A percentile compares a stretch with the other conserved stretches of the same genome.
Conservation (phyloP, 1,139 yeast species). For the Saccharomycopsis hybrid region DNA sequence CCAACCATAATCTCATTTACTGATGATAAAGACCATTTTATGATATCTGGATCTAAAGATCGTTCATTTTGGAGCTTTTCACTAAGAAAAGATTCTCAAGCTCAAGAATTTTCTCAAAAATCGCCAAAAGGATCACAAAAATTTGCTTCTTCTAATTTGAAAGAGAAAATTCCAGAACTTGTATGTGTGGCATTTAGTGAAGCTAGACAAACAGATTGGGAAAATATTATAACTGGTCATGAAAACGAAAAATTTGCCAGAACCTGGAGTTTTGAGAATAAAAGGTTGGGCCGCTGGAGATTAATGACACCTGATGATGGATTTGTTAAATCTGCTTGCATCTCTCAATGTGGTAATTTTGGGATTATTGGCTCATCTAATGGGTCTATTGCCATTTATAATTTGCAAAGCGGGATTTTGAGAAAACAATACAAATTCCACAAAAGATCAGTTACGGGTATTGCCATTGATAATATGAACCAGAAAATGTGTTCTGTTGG, state of each 20-base stretch:
- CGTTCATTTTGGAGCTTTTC: conserved; percentile 87
- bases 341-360: conserved; percentile 93
- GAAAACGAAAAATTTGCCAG: conserved; percentile 78
- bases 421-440: conserved; percentile 65
- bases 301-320: conserved; percentile 74
- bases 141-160: conserved; percentile 41
- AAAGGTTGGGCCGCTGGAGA: conserved; percentile 71
- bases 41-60: conserved; percentile 85
- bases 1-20: conserved; percentile 76
- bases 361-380: conserved; percentile 85
- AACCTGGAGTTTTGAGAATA: conserved; percentile 84
- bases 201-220: conserved; percentile 90
- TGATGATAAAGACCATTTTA: conserved; percentile 72
- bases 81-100: conserved; percentile 91
- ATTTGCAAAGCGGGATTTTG: conserved; percentile 80
- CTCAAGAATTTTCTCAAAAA: conserved; percentile 86
- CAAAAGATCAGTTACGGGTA: conserved; percentile 77
- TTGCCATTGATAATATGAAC: conserved; percentile 87
- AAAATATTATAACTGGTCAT: conserved; percentile 87
- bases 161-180: conserved; percentile 69
- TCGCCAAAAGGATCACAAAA: conserved; percentile 50
- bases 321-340: conserved; percentile 69
- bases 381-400: conserved; percentile 87
- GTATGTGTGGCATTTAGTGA: conserved; percentile 66
- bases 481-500: conserved; percentile 81